phyloP scores from a whole-genome alignment of 202 grass and related monocot species.

The Zoysia matrella region DNA sequence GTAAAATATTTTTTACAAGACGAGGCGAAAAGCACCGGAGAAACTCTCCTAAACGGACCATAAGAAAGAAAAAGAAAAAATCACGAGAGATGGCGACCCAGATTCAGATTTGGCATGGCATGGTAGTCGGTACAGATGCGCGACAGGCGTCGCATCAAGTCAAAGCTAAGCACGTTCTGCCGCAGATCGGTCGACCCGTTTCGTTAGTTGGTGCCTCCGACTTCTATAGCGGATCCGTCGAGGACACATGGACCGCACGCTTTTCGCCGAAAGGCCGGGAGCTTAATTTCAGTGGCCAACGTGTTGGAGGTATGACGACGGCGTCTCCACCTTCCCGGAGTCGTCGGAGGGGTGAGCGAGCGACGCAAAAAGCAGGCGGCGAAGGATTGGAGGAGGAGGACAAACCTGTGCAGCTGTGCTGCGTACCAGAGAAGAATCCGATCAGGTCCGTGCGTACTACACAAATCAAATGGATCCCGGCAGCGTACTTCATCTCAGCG shows the following conservation, averaged over 20 bases:
- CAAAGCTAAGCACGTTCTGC: background rate
- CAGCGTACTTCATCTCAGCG: background rate
- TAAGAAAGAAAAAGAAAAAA: too few relatives aligned
- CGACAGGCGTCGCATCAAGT: background rate
- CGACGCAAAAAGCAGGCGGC: too few relatives aligned
- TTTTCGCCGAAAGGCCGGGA: background rate
- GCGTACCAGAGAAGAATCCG: too few relatives aligned
- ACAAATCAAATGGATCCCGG: background rate
- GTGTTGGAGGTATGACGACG: background rate
- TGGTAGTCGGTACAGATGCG: background rate
- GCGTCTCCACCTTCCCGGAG: too few relatives aligned
- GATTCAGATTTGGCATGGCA: background rate
- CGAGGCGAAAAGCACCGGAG: too few relatives aligned
- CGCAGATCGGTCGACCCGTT: background rate
- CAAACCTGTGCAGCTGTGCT: too few relatives aligned
- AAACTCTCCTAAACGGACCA: too few relatives aligned
- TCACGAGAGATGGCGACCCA: background rate
- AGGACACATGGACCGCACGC: background rate
- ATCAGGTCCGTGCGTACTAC: background rate
- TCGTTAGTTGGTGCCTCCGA: too few relatives aligned
- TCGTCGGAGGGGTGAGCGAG: too few relatives aligned
- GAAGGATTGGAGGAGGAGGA: too few relatives aligned
- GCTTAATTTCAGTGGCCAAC: background rate
- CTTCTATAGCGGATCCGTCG: too few relatives aligned
- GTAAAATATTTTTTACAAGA: too few relatives aligned